These are phyloP conservation scores for Rhodomyrtus tomentosa DNA, from an alignment of 345 rosid species.

Conservation along the genomic window DNA sequence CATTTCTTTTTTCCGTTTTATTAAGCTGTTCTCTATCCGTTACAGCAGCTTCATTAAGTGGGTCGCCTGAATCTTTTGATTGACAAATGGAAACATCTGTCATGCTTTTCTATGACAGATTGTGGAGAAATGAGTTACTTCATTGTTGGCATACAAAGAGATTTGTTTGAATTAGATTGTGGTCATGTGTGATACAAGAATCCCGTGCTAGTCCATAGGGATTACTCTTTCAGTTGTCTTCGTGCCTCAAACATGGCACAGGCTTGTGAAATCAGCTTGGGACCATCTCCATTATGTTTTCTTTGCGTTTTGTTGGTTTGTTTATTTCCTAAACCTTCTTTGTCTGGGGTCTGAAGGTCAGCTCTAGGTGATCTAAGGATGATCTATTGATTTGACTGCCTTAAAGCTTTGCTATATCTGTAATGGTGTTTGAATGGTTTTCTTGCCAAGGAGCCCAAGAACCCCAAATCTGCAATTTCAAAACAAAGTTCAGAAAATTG, in stretches of 20 bases:
- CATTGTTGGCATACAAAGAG: not conserved
- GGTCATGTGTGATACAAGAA: not conserved
- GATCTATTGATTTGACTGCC: not conserved
- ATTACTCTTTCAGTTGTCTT: not conserved
- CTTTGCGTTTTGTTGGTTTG: not conserved
- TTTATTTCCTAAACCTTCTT: not conserved
- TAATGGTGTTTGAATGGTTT: not conserved
- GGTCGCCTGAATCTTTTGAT: not conserved
- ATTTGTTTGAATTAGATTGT: not conserved
- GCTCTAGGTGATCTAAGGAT: not conserved
- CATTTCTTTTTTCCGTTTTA: not conserved
- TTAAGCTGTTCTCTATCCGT: not conserved
- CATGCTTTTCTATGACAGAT: not conserved
- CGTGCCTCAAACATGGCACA: not conserved
- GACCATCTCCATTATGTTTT: not conserved
- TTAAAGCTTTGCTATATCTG: not conserved
- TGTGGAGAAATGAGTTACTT: not conserved
- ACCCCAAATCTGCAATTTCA: not conserved
- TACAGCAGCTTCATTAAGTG: not conserved
- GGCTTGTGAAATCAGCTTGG: not conserved
- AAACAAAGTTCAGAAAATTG: not conserved
- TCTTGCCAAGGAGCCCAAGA: not conserved
- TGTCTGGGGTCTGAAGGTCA: not conserved
- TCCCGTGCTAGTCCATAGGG: not conserved
- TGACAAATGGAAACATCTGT: not conserved